phyloP scores from a whole-genome alignment of 2,329 filamentous ascomycete genomes.

The Colletotrichum sp. region DNA sequence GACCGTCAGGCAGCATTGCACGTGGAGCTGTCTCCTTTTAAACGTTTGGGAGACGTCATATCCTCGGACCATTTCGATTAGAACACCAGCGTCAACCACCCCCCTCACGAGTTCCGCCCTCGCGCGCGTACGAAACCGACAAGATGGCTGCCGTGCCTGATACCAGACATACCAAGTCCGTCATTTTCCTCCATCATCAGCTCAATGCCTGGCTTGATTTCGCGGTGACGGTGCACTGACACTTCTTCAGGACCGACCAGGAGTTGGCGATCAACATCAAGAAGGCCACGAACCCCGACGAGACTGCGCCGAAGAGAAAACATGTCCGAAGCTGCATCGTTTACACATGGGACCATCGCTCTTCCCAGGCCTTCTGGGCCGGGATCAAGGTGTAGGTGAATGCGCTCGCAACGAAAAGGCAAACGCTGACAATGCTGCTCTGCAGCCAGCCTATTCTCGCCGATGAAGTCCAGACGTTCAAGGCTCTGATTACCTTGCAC shows the following conservation, averaged over 20 bases:
- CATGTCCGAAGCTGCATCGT: constrained; percentile 98
- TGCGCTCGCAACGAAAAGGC: neutral
- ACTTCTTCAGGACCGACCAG: constrained; percentile 62
- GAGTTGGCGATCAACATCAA: constrained; percentile 74
- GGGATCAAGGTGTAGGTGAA: constrained; percentile 92
- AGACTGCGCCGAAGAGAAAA: constrained; percentile 77
- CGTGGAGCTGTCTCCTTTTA: constrained; percentile 12
- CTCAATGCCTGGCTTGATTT: neutral
- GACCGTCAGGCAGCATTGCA: neutral
- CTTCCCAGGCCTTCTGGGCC: constrained; percentile 92
- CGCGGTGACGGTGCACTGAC: constrained; percentile 5
- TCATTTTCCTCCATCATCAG: neutral
- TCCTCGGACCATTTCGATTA: constrained; percentile 7
- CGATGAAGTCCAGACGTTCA: constrained; percentile 99
- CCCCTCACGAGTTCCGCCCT: neutral
- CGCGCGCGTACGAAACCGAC: neutral
- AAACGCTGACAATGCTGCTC: neutral
- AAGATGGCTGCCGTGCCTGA: constrained; percentile 21
- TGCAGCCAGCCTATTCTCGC: constrained; percentile 92
- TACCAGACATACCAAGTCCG: constrained; percentile 23
- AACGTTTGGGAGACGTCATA: constrained; percentile 11
- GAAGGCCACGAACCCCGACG: constrained; percentile 72
- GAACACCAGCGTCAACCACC: neutral
- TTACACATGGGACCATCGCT: constrained; percentile 99
- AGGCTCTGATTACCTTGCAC: constrained; percentile 95